Percentiles rank a stretch among this genome's conserved stretches.
These are phyloP conservation scores for Alternaria incomplexa DNA, from an alignment of 2,329 filamentous ascomycete genomes.

Conservation along the genomic window DNA sequence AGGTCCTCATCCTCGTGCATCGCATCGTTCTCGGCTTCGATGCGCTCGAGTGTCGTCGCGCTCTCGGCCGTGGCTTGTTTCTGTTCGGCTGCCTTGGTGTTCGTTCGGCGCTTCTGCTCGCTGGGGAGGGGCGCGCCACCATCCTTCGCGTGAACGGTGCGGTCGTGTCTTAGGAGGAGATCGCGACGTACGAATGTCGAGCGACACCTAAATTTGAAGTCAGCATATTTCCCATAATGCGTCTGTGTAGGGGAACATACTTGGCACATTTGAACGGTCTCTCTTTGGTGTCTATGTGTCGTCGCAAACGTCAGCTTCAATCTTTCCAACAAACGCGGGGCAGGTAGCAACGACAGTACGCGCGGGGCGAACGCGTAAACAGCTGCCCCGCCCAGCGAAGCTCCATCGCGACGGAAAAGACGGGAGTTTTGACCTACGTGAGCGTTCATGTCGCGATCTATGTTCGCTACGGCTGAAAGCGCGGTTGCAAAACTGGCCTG, in stretches of 20 bases:
- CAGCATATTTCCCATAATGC: neutral
- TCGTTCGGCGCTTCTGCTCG: slow-evolving; percentile 85
- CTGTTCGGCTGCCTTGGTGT: slow-evolving; percentile 62
- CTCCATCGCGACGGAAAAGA: slow-evolving; percentile 28
- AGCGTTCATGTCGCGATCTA: slow-evolving; percentile 93
- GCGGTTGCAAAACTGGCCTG: slow-evolving; percentile 86
- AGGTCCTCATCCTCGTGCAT: slow-evolving; percentile 91
- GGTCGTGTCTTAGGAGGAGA: slow-evolving; percentile 93
- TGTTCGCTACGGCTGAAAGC: slow-evolving; percentile 98
- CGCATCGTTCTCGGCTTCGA: slow-evolving; percentile 87
- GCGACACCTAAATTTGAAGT: slow-evolving; percentile 78
- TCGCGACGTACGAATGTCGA: slow-evolving; percentile 98
- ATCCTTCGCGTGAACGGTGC: slow-evolving; percentile 98
- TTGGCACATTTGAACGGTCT: slow-evolving; percentile 86
- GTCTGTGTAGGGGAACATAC: neutral
- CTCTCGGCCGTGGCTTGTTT: slow-evolving; percentile 84
- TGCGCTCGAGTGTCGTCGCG: slow-evolving; percentile 85
- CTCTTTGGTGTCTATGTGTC: slow-evolving; percentile 85
- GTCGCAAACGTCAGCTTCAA: too few relatives aligned
- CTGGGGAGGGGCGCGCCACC: slow-evolving; percentile 92
- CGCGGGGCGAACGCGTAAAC: slow-evolving; percentile 44
- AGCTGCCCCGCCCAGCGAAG: slow-evolving; percentile 32
- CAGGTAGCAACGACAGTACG: slow-evolving; percentile 38
- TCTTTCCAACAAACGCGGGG: too few relatives aligned
- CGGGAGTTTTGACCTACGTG: slow-evolving; percentile 73